phyloP scores from a whole-genome alignment of 257 asterid species.

The Solanum rostratum region DNA sequence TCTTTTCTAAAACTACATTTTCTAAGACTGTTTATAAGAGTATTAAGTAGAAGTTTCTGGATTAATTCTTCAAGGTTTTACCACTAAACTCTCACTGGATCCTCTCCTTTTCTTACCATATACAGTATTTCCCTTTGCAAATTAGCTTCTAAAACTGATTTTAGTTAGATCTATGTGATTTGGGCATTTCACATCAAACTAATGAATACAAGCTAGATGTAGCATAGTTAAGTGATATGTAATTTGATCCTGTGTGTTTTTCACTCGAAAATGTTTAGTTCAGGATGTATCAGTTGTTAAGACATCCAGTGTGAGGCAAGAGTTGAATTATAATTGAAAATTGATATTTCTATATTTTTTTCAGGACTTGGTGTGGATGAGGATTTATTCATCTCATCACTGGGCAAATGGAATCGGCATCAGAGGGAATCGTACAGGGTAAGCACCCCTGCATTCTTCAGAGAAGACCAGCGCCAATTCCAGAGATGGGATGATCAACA shows the following conservation, averaged over 20 bases:
- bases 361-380: slow-evolving; percentile 82
- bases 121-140: background rate
- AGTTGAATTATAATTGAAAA: background rate
- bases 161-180: background rate
- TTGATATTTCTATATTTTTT: background rate
- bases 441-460: slow-evolving; percentile 42
- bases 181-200: background rate
- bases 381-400: slow-evolving; percentile 39
- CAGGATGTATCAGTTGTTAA: background rate
- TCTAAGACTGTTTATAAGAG: background rate
- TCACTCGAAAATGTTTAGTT: no score
- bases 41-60: background rate
- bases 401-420: slow-evolving; percentile 61
- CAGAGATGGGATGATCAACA: slow-evolving; percentile 70
- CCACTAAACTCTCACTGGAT: background rate
- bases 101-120: background rate
- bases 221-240: background rate
- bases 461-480: slow-evolving; percentile 67
- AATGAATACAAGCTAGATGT: no score
- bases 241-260: no score
- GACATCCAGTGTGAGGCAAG: background rate
- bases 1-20: background rate
- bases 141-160: background rate
- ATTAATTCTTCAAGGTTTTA: background rate
- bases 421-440: slow-evolving; percentile 52